These are phyloP conservation scores for Pichia sp. DNA, from an alignment of 1,139 yeast genomes.

Conservation along the genomic window DNA sequence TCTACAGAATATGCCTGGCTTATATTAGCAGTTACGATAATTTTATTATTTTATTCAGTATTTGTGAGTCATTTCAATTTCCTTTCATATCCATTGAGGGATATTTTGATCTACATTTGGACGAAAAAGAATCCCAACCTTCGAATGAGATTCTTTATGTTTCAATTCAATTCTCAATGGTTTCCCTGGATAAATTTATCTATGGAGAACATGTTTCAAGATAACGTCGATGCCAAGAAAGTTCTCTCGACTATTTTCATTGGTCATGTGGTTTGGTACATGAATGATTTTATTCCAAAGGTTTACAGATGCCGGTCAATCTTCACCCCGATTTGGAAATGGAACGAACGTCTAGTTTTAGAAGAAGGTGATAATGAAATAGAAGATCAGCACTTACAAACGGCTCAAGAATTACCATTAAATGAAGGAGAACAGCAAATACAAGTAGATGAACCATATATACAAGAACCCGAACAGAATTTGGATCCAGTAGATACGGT, in stretches of 20 bases:
- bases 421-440: background rate
- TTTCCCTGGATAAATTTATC: conserved; percentile 30
- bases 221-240: conserved; percentile 1
- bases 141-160: conserved; percentile 18
- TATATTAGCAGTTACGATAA: conserved; percentile 24
- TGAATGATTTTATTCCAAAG: conserved; percentile 36
- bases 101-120: conserved; percentile 36
- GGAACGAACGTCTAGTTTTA: conserved; percentile 8
- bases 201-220: conserved; percentile 6
- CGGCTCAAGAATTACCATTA: background rate
- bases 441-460: background rate
- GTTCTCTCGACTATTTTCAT: conserved; percentile 32
- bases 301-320: conserved; percentile 25
- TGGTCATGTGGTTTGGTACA: conserved; percentile 36
- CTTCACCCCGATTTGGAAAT: conserved; percentile 25
- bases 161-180: conserved; percentile 17
- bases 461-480: background rate
- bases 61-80: conserved; percentile 25
- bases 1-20: conserved; percentile 34
- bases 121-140: conserved; percentile 35
- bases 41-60: conserved; percentile 26
- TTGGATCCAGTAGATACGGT: no score
- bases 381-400: background rate
- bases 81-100: conserved; percentile 31
- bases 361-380: background rate